Evolutionary conservation across 106 monocot species (phyloP), one percentile per base, ranked within the genome.

Genomic region (Dendrobium catenatum): DNA sequence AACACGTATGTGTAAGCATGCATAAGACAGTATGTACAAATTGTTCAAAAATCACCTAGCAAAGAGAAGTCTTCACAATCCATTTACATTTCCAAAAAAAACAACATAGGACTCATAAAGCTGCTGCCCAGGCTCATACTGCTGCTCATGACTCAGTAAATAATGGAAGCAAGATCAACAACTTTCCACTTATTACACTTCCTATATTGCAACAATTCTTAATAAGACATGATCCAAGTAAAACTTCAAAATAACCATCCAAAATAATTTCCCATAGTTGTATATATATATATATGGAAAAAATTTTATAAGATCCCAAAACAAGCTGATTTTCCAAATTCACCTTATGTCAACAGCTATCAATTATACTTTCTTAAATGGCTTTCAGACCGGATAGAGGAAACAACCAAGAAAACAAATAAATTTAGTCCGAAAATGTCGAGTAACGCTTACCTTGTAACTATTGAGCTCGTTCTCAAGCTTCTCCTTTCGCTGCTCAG

Each of bases 401-500:
- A 43, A 74, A 74, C 0, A 1, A 5, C 2, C 4, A 41, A 20
- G 2, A 74, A 19, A 74, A 9, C 0, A 74, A 43, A 74, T 19
- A 74, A 40, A 68, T 31, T 9, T 9, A 33, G 70, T 33, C 4
- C 2, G 70, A 74, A 74, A 41, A 74, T 43, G 19, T 20, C 6
- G 9, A 48, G 37, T 37, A 2, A 37, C 46, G 29, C 79, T 61
- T 84, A 98, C 97, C 88, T 83, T 89, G 55, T 95, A 98, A 1
- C 91, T 89, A 80, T 93, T 98, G 75, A 95, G 93, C 75, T 98
- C 98, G 67, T 81, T 95, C 81, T 98, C 98, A 43, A 95, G 91
- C 83, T 98, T 95, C 79, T 93, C 93, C 84, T 87, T 89, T 27
- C 91, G 86, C 77, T 58, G 68, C 76, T 89, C 89, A 6, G 91